Base-by-base conservation (phyloP, 805 yeast species). In the Wickerhamomyces rabaulensis region DNA sequence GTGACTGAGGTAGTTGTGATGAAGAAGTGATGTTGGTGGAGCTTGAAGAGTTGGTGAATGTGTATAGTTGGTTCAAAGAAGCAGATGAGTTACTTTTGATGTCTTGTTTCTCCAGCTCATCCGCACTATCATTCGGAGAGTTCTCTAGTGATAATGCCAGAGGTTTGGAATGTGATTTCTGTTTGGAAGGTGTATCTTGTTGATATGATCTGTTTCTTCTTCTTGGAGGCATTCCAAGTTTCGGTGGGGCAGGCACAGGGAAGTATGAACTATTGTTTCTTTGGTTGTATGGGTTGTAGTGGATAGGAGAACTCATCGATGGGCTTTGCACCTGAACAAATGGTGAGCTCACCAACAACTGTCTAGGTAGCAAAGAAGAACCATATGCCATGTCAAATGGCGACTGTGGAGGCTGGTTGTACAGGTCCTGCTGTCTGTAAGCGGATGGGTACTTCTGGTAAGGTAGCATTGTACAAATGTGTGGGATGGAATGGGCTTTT, bases 321-420 rank as follows among this genome's bases (percentile, higher is more conserved):
- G 73, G 71, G 37, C 72, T 63, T 45, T 73, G 76, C 1, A 68
- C 63, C 19, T 66, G 60, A 9, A 78, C 65, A 55, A 74, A 82
- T 0, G 88, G 88, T 3, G 87, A 80, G 4, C 79, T 73, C 48
- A 79, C 67, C 42, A 83, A 64, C 43, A 83, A 63, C 54, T 81
- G 84, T 16, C 82, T 67, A 1, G 90, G 90, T 17, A 83, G 64
- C 70, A 82, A 71, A 13, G 82, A 75, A 5, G 79, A 75, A 9
- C 84, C 81, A 55, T 80, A 82, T 4, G 75, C 65, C 47, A 75
- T 61, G 57, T 82, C 87, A 54, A 80, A 72, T 2, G 88, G 87
- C 3, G 84, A 74, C 36, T 62, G 69, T 3, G 80, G 79, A 10
- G 69, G 45, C 5, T 51, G 45, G 9, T 42, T 40, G 43, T 48